Evolutionary conservation across 2,329 filamentous ascomycete species (phyloP), one percentile per base, ranked within the genome.

Genomic region (Phoma sp.): DNA sequence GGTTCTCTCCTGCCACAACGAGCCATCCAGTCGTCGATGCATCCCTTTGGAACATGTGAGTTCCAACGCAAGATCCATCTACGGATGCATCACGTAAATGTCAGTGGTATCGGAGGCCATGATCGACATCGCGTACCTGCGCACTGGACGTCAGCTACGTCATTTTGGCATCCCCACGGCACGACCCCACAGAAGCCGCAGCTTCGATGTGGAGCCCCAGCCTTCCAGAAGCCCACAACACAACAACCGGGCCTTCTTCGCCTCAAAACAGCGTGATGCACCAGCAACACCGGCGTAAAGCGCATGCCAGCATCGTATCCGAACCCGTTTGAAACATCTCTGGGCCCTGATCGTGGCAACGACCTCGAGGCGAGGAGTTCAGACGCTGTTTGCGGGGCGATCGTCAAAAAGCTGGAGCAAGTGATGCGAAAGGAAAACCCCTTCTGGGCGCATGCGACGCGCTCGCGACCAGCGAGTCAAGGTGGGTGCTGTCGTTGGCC

Each of bases 51-150:
- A 37, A 42, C 14, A 28, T 12, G 37, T 25, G 47, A 42, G 38
- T 25, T 7, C 15, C n/a, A n/a, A n/a, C n/a, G 18, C 38, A 47
- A 32, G 17, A 36, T 15, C 20, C 21, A 5, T 23, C 23, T 29
- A 14, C 23, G 15, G 12, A 21, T 15, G 7, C 18, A 29, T 17
- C 17, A 18, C 17, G 20, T n/a, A 34, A 12, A 40, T 52, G 26
- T 42, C 42, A n/a, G 37, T 42, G 25, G 7, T 18, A 26, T 40
- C 28, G n/a, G 14, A 40, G 23, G 37, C 25, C n/a, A 37, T 23
- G 34, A 54, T 54, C 51, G 39, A 30, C 45, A 9, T 18, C 25
- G 50, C 50, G 50, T 53, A 54, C 39, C 51, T 54, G 51, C 39
- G 45, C 39, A 20, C 4, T 30, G 17, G 45, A 15, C 20, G 7